These are phyloP conservation scores for Pleurotus eryngii DNA, from an alignment of 768 basidiomycete species.

Conservation along the genomic window DNA sequence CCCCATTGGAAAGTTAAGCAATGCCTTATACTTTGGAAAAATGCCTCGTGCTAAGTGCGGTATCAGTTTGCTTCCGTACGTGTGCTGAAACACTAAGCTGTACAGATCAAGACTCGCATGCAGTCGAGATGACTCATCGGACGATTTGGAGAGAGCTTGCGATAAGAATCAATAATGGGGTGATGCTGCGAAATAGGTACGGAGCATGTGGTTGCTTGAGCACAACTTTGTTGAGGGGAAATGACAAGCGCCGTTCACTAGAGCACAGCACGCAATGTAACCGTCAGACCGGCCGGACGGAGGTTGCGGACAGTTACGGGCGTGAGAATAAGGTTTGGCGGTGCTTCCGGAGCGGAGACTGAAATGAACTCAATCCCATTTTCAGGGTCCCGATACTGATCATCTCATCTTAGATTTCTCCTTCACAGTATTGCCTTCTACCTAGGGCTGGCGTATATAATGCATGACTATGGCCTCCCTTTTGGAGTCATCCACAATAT, in stretches of 20 bases:
- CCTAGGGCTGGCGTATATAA: neutral
- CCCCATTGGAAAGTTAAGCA: too few species aligned
- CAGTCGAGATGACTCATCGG: too few species aligned
- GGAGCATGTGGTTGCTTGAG: neutral
- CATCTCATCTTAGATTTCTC: slow-evolving; percentile 2
- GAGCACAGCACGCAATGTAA: slow-evolving; percentile 1
- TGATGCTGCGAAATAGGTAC: slow-evolving; percentile 3
- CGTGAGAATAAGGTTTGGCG: neutral
- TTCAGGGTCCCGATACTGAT: neutral
- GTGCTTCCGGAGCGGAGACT: neutral
- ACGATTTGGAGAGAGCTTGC: too few species aligned
- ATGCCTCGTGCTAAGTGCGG: too few species aligned
- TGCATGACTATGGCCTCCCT: neutral
- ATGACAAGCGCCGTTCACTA: neutral
- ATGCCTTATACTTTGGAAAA: too few species aligned
- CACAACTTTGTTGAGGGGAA: neutral
- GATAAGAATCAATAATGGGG: neutral
- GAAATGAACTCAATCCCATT: neutral
- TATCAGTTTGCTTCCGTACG: too few species aligned
- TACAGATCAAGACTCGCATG: too few species aligned
- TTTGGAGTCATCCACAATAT: neutral
- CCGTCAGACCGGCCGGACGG: neutral
- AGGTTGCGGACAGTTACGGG: neutral
- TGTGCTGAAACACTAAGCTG: too few species aligned
- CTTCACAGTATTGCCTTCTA: neutral